These are phyloP conservation scores for Ophiostoma sp. DNA, from an alignment of 2,329 filamentous ascomycete genomes.

Conservation along the genomic window DNA sequence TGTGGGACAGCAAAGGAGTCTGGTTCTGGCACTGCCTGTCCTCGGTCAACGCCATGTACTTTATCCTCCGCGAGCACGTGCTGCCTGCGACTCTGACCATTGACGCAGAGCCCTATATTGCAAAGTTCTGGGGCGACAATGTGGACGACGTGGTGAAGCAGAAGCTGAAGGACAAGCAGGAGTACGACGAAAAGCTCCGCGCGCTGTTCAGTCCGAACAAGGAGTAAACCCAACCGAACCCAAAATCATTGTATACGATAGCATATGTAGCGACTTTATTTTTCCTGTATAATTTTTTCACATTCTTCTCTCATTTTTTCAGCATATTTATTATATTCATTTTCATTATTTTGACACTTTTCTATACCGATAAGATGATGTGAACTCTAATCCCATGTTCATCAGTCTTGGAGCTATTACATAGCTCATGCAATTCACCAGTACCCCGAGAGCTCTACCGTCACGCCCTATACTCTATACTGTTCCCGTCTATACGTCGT, in stretches of 20 bases:
- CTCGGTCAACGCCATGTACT: constrained; percentile 16
- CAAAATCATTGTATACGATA: constrained; percentile 9
- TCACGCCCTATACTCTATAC: not conserved
- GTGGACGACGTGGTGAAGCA: constrained; percentile 12
- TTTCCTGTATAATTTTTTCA: not conserved
- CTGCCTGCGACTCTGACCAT: constrained; percentile 9
- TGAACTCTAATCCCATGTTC: not conserved
- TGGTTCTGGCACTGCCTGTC: constrained; percentile 16
- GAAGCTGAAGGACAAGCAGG: constrained; percentile 6
- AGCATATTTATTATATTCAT: not conserved
- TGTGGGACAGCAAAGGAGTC: constrained; percentile 15
- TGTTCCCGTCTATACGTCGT: constrained; percentile 26
- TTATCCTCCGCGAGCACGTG: constrained; percentile 6
- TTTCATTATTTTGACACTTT: not conserved
- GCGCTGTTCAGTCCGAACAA: not conserved
- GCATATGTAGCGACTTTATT: not conserved
- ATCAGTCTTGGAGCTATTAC: not conserved
- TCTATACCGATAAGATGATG: not conserved
- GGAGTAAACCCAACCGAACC: not conserved
- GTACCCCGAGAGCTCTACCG: not conserved
- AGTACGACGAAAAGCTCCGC: constrained; percentile 6
- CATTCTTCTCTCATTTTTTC: not conserved
- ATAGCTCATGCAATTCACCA: not conserved
- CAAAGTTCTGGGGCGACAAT: constrained; percentile 8
- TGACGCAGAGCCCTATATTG: constrained; percentile 11